Base-by-base conservation (phyloP, 2,329 filamentous ascomycete species). In the Drechslerella dactyloides region DNA sequence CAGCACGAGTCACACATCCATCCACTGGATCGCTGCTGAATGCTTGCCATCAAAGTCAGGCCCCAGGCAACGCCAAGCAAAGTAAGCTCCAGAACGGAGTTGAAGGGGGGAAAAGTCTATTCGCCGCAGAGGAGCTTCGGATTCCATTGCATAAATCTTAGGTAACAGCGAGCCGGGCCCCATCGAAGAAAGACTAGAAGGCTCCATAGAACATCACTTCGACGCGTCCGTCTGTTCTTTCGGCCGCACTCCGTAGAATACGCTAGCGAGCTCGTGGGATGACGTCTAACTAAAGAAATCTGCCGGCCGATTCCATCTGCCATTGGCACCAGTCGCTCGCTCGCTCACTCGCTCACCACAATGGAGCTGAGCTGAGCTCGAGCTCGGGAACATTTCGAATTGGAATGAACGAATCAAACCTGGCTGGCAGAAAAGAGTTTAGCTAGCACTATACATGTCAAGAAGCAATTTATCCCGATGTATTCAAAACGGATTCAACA, bases 141-240 rank as follows among this genome's bases (percentile, higher is more conserved):
- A 55, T 70, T 70, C 48, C 35, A 70, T 70, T 54, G 56, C 59
- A 35, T 70, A 70, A 70, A 44, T 50, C 21, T 70, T 70, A 70
- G 66, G 66, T 70, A 70, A 70, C 59, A 70, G 51, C 50, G 62
- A 69, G 62, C 65, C 56, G 62, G 65, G 65, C 62, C 56, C 27
- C 35, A 24, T 48, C 33, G 53, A 62, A 33, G 17, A 69, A 40
- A 51, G 21, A 11, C 33, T 44, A 33, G 27, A 33, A 42, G 37
- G 37, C 50, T 51, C 55, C 44, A 52, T 57, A 53, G 50, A 44
- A 53, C 50, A 63, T 58, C 53, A 62, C 64, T 19, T 40, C 42
- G 44, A 42, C 63, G 46, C 57, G 57, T 30, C 40, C 46, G 37
- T 4, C 37, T 4, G 37, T 13, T 6, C 37, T 42, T 30, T 50